These are phyloP conservation scores for Termitomyces sp. DNA, from an alignment of 768 basidiomycete species.

Conservation along the genomic window DNA sequence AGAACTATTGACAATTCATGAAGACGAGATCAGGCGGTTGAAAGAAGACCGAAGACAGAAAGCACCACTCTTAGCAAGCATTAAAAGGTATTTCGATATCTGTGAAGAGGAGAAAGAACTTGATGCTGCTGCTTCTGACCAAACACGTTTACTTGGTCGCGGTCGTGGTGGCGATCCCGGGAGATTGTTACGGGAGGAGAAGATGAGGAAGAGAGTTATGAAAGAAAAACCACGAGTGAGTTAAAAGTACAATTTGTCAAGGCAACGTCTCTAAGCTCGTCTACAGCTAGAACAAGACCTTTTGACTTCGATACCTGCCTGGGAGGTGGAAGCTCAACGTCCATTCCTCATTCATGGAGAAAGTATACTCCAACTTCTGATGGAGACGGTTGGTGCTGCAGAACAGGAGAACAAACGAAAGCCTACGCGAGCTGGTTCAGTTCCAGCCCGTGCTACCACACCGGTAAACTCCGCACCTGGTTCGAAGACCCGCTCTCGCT, in stretches of 20 bases:
- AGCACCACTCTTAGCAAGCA: constrained; percentile 63
- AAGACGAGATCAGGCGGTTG: constrained; percentile 75
- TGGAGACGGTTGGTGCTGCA: constrained; percentile 61
- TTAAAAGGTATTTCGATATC: constrained; percentile 89
- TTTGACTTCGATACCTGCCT: constrained; percentile 66
- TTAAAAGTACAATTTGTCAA: constrained; percentile 3
- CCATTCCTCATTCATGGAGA: constrained; percentile 84
- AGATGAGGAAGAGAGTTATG: constrained; percentile 90
- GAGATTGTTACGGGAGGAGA: constrained; percentile 86
- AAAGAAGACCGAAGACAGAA: constrained; percentile 81
- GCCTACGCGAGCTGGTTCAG: constrained; percentile 46
- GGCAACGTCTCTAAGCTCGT: neutral
- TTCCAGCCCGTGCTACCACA: constrained; percentile 58
- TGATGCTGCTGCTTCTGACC: constrained; percentile 73
- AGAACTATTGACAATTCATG: constrained; percentile 79
- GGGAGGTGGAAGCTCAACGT: constrained; percentile 74
- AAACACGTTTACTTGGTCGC: constrained; percentile 73
- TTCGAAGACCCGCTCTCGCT: constrained; percentile 50
- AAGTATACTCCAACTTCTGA: constrained; percentile 72
- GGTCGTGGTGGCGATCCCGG: constrained; percentile 86
- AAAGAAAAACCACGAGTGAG: constrained; percentile 90
- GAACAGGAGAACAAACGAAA: constrained; percentile 79
- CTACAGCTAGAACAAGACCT: constrained; percentile 85
- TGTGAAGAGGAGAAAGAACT: constrained; percentile 88
- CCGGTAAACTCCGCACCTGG: constrained; percentile 37